phyloP scores from a whole-genome alignment of 139 green algal species.

The Chlorella vulgaris region DNA sequence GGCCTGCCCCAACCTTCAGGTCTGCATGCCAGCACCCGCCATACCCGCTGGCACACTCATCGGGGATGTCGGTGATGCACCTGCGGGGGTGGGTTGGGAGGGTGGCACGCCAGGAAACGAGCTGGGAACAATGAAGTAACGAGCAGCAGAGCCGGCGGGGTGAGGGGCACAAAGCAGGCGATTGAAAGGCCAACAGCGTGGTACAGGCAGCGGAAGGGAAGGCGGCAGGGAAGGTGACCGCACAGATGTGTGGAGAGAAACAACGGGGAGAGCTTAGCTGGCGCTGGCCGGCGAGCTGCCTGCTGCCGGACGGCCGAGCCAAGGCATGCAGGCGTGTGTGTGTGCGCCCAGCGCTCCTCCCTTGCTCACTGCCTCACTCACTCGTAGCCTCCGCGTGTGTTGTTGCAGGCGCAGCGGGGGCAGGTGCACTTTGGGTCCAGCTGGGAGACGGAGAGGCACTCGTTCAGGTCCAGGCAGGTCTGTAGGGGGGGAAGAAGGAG shows the following conservation, averaged over 20 bases:
- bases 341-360: no score
- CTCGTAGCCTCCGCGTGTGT: constrained; percentile 74
- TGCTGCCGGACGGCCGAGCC: no score
- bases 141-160: no score
- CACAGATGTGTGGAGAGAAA: no score
- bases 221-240: no score
- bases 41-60: constrained; percentile 67
- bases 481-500: background rate
- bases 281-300: no score
- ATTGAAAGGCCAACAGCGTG: background rate
- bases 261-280: no score
- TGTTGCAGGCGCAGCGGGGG: constrained; percentile 79
- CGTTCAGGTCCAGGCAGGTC: constrained; percentile 80
- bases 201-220: background rate
- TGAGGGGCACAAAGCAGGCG: no score
- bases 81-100: constrained; percentile 38
- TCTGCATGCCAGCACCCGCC: constrained; percentile 66
- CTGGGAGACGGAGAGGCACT: constrained; percentile 59
- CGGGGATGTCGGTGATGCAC: constrained; percentile 62
- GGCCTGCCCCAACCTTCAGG: constrained; percentile 43
- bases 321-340: no score
- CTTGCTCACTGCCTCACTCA: no score
- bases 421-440: constrained; percentile 68
- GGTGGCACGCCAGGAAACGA: no score
- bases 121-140: no score